These are phyloP conservation scores for Heracleum sosnowskyi DNA, from an alignment of 129 eudicot species.

Conservation along the genomic window DNA sequence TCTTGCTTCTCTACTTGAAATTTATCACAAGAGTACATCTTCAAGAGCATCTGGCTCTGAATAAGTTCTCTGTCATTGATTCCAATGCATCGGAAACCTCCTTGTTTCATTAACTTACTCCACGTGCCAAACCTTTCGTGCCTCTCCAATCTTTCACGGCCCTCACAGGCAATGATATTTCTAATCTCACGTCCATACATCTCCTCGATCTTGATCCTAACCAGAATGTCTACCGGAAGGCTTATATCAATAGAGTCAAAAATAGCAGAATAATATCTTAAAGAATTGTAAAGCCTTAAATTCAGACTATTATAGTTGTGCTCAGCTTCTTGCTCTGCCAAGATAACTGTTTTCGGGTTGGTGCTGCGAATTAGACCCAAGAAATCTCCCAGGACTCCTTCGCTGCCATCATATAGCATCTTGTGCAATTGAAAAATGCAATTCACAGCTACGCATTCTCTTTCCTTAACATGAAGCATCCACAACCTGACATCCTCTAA, in stretches of 20 bases:
- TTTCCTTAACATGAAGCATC: conserved; percentile 98
- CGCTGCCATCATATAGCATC: conserved; percentile 54
- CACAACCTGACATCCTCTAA: conserved; percentile 84
- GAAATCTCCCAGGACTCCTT: conserved; percentile 52
- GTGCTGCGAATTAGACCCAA: conserved; percentile 82
- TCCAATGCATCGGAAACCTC: conserved; percentile 49
- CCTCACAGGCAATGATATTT: conserved; percentile 85
- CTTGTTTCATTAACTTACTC: conserved; percentile 60
- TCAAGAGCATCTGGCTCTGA: conserved; percentile 74
- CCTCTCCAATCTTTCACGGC: conserved; percentile 73
- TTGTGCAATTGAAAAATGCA: conserved; percentile 82
- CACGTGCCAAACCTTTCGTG: conserved; percentile 60
- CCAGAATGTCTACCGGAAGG: conserved; percentile 47
- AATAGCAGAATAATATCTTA: conserved; percentile 74
- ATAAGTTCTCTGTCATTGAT: conserved; percentile 58
- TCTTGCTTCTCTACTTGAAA: conserved; percentile 45
- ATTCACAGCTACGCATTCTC: conserved; percentile 69
- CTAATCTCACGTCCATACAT: conserved; percentile 71
- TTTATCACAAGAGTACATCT: conserved; percentile 45
- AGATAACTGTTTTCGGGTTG: conserved; percentile 46
- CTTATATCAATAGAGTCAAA: conserved; percentile 60
- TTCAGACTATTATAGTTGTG: conserved; percentile 54
- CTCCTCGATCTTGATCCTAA: conserved; percentile 70
- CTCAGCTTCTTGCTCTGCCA: conserved; percentile 91
- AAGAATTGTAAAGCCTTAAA: conserved; percentile 47